Conservation (phyloP, 78 protist genomes). For the Dictyostelium brefeldianum region DNA sequence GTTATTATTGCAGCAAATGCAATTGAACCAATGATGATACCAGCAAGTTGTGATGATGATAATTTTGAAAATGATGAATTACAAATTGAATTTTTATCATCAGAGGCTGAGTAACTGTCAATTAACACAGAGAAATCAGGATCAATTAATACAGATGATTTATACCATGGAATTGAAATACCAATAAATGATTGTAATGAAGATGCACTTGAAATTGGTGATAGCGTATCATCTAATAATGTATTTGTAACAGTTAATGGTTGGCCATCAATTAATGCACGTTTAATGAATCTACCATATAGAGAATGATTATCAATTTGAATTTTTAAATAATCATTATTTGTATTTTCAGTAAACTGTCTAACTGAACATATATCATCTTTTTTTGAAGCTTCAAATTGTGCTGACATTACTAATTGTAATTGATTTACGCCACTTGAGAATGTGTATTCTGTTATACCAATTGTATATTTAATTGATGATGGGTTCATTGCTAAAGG, state of each 20-base stretch:
- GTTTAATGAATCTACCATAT: conserved; percentile 17
- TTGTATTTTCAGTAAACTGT: not conserved
- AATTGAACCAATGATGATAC: not conserved
- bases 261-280: not conserved
- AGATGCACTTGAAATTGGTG: not conserved
- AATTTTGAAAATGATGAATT: not conserved
- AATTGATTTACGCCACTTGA: not conserved
- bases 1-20: too few relatives aligned
- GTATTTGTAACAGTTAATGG: not conserved
- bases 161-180: not conserved
- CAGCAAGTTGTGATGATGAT: not conserved
- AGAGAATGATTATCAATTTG: not conserved
- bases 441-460: not conserved
- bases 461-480: not conserved
- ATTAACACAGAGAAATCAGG: conserved; percentile 8
- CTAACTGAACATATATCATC: not conserved
- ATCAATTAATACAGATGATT: not conserved
- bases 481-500: not conserved
- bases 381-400: not conserved
- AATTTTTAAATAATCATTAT: not conserved
- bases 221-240: not conserved
- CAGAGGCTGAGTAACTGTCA: not conserved
- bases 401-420: conserved; percentile 1
- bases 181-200: conserved; percentile 6
- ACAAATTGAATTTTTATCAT: not conserved